A percentile compares a stretch with the other conserved stretches of the same genome.
These are phyloP conservation scores for Phytophthora agathidicida DNA, from an alignment of 352 stramenopile species.

Conservation along the genomic window DNA sequence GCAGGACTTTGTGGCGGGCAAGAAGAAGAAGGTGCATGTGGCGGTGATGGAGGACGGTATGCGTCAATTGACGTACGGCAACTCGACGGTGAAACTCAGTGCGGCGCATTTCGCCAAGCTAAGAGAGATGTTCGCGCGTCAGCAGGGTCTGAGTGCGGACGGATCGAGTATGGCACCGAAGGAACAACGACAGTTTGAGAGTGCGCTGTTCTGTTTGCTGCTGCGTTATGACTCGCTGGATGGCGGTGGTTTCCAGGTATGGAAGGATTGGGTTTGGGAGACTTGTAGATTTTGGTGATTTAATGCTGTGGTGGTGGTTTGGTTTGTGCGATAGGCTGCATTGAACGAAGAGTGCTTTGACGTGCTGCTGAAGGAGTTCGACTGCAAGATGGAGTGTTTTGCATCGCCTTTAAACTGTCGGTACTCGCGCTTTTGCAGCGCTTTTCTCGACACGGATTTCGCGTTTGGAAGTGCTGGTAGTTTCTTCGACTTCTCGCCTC, in stretches of 20 bases:
- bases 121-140: slow-evolving; percentile 74
- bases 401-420: slow-evolving; percentile 94
- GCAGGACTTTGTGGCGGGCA: slow-evolving; percentile 44
- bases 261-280: neutral
- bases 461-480: slow-evolving; percentile 92
- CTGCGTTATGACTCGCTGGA: slow-evolving; percentile 94
- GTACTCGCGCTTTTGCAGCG: slow-evolving; percentile 91
- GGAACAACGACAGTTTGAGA: slow-evolving; percentile 61
- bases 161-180: slow-evolving; percentile 24
- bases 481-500: slow-evolving; percentile 94
- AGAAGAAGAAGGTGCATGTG: slow-evolving; percentile 61
- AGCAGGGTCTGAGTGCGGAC: slow-evolving; percentile 27
- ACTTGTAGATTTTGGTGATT: neutral
- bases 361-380: slow-evolving; percentile 90
- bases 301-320: neutral
- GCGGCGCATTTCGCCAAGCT: slow-evolving; percentile 88
- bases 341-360: slow-evolving; percentile 94
- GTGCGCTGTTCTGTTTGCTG: slow-evolving; percentile 87
- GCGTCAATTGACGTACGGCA: slow-evolving; percentile 66
- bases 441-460: slow-evolving; percentile 88
- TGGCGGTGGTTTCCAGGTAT: slow-evolving; percentile 92
- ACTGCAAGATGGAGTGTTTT: slow-evolving; percentile 94
- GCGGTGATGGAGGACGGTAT: slow-evolving; percentile 38
- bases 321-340: slow-evolving; percentile 43
- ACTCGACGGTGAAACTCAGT: slow-evolving; percentile 82